A percentile compares a stretch with the other conserved stretches of the same genome.
Evolutionary conservation across 148 eudicot genomes (phyloP).

Genomic region (Rhododendron ferrugineum): DNA sequence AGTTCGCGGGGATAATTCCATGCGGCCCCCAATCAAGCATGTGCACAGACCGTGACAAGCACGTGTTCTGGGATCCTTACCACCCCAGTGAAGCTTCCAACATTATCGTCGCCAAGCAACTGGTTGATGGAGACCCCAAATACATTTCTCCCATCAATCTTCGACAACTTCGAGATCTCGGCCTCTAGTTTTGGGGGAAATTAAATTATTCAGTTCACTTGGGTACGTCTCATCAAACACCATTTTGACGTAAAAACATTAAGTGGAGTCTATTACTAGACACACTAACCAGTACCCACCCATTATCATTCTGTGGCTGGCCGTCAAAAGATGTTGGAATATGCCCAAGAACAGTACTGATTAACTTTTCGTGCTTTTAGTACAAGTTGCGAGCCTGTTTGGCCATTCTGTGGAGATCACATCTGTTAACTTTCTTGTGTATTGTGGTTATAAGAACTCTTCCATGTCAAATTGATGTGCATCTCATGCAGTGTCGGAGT

Average conservation of each 20-base stretch:
- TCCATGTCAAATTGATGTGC: too few relatives aligned
- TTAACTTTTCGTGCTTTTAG: too few relatives aligned
- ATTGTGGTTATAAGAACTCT: neutral
- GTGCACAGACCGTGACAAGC: constrained; percentile 72
- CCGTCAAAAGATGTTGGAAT: neutral
- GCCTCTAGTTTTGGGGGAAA: neutral
- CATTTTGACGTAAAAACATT: neutral
- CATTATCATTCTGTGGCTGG: neutral
- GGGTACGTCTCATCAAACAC: neutral
- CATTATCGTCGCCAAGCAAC: constrained; percentile 61
- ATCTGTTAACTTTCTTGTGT: neutral
- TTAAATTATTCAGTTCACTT: neutral
- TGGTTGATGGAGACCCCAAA: constrained; percentile 57
- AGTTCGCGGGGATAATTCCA: constrained; percentile 82
- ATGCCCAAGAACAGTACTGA: neutral
- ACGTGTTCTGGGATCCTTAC: constrained; percentile 97
- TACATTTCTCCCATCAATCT: constrained; percentile 80
- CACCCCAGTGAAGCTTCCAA: constrained; percentile 98
- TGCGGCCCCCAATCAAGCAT: constrained; percentile 82
- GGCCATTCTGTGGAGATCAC: neutral
- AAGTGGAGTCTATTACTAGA: neutral
- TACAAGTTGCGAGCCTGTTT: neutral
- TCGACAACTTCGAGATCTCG: constrained; percentile 59
- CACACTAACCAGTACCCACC: neutral
- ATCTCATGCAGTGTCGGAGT: too few relatives aligned